Evolutionary conservation across 352 stramenopile genomes (phyloP), one percentile per base, ranked within the genome.

Genomic region (Pythium diclinum): DNA sequence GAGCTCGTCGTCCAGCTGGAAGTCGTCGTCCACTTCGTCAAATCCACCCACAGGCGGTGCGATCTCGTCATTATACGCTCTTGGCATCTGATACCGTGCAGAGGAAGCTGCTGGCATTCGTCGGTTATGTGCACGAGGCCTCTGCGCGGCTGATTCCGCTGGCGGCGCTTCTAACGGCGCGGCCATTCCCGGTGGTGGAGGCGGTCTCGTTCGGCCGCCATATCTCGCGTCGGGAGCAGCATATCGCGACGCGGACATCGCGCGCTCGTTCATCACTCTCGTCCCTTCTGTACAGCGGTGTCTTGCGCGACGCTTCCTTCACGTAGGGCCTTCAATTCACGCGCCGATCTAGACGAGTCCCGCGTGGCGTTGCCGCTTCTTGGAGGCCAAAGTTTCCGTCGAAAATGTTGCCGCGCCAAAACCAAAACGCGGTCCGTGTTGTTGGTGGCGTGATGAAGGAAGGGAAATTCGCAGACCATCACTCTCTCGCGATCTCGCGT

Each of bases 1-100:
- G 25, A 70, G 52, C 16, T 70, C 63, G 42, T 70, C 63, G 17
- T 70, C 63, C 48, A 69, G 19, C 33, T 59, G 25, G 49, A 64
- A 59, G 17, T 64, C 64, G 28, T 62, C 57, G 17, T 62, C 57
- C 16, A 56, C 34, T 13, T 51, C 53, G 13, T 53, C 56, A 52
- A 61, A 56, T 11, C 42, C 52, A 11, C 23, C 49, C 5, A 19
- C n/a, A 13, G 23, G n/a, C 32, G 46, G 14, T 23, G 59, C 47
- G 2, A 13, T 34, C 2, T 60, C 63, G 21, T 61, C 63, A 5
- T 63, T 36, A 13, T 53, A 61, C 46, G 21, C 42, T 33, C 25
- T 10, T 8, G 28, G 28, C 10, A 30, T n/a, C 4, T 67, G 48
- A 51, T 47, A 65, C 16, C 51, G 51, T 6, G 40, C 19, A 11